A percentile compares a stretch with the other conserved stretches of the same genome.
Conservation (phyloP, 2,329 filamentous ascomycete species). For the Verticillium isaacii region DNA sequence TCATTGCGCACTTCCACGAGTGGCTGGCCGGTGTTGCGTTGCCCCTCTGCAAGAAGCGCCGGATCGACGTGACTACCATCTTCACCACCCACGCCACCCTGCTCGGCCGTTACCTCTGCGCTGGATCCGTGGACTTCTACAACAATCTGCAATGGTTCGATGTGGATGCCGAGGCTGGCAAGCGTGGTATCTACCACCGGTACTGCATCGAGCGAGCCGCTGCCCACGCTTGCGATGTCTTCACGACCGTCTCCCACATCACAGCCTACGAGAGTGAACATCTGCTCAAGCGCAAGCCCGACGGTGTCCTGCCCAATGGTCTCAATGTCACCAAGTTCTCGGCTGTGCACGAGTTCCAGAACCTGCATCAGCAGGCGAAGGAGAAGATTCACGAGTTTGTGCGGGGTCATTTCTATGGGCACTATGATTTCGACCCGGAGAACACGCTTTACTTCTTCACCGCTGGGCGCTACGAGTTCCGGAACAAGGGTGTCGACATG, state of each 20-base stretch:
- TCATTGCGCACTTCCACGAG: constrained; percentile 98
- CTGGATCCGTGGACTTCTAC: constrained; percentile 97
- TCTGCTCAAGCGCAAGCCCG: constrained; percentile 92
- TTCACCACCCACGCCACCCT: constrained; percentile 98
- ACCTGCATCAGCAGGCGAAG: constrained; percentile 92
- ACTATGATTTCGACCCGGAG: constrained; percentile 94
- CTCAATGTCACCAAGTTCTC: constrained; percentile 98
- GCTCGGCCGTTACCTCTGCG: constrained; percentile 91
- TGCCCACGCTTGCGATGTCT: constrained; percentile 89
- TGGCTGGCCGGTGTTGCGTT: constrained; percentile 95
- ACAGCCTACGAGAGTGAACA: constrained; percentile 98
- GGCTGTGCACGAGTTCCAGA: constrained; percentile 98
- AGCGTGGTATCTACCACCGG: constrained; percentile 96
- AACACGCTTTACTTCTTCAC: constrained; percentile 99
- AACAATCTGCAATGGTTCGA: constrained; percentile 98
- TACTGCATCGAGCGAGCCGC: constrained; percentile 97
- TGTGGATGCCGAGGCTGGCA: constrained; percentile 92
- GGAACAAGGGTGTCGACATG: constrained; percentile 99
- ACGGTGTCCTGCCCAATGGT: constrained; percentile 93
- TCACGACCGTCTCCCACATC: constrained; percentile 98
- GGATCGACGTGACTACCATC: constrained; percentile 95
- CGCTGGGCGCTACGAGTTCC: constrained; percentile 92
- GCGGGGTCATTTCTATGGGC: constrained; percentile 95
- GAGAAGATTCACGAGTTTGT: constrained; percentile 99
- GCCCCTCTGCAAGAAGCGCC: constrained; percentile 85